phyloP scores from a whole-genome alignment of 2,329 filamentous ascomycete species.

The Monosporascus sp. region DNA sequence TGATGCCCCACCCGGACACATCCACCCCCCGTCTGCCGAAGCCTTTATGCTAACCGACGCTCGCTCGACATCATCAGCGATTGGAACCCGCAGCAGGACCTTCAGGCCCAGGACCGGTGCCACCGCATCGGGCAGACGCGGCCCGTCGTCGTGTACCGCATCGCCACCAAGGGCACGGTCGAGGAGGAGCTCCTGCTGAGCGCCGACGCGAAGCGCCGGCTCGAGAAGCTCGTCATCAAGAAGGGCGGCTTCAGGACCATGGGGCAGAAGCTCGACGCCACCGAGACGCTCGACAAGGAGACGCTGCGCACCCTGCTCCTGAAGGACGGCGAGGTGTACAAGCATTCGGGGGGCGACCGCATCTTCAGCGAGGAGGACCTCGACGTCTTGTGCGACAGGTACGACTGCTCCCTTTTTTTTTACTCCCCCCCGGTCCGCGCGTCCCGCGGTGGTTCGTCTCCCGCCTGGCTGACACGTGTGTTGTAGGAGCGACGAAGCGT shows the following conservation, averaged over 20 bases:
- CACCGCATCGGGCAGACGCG: constrained; percentile 91
- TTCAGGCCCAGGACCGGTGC: constrained; percentile 92
- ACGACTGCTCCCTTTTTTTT: constrained; percentile 6
- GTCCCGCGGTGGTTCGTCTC: too few species aligned
- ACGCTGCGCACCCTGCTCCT: constrained; percentile 57
- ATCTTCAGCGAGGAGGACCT: constrained; percentile 74
- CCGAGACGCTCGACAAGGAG: constrained; percentile 55
- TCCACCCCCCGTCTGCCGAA: constrained; percentile 3
- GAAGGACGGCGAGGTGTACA: constrained; percentile 66
- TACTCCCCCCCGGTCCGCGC: background rate
- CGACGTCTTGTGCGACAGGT: constrained; percentile 71
- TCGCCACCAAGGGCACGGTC: constrained; percentile 89
- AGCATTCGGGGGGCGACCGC: constrained; percentile 53
- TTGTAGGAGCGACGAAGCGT: constrained; percentile 51
- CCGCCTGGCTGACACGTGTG: constrained; percentile 2
- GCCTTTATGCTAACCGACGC: background rate
- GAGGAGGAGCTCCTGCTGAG: constrained; percentile 83
- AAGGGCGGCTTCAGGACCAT: constrained; percentile 80
- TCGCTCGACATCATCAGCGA: constrained; percentile 37
- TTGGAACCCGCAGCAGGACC: constrained; percentile 95
- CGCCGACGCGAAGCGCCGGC: constrained; percentile 83
- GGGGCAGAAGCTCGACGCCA: constrained; percentile 52
- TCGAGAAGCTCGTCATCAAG: constrained; percentile 93
- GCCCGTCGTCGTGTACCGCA: constrained; percentile 87
- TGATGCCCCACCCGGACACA: too few species aligned